Percentiles rank a stretch among this genome's conserved stretches.
These are phyloP conservation scores for Syzygium grande DNA, from an alignment of 345 rosid species.

Conservation along the genomic window DNA sequence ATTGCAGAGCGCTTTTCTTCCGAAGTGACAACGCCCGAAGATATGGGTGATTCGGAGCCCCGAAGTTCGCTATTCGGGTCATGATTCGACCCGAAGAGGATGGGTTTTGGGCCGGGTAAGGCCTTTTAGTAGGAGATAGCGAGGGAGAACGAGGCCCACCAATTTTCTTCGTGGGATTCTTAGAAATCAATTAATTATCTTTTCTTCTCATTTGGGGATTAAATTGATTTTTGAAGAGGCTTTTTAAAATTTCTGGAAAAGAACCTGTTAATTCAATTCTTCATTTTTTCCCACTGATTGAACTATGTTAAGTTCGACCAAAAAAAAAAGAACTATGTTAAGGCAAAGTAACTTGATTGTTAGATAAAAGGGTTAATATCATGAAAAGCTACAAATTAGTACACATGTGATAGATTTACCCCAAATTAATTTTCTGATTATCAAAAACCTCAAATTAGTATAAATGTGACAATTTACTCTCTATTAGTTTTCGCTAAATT, in stretches of 20 bases:
- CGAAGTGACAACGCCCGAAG: background rate
- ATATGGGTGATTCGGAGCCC: background rate
- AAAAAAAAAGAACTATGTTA: no score
- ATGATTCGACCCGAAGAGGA: background rate
- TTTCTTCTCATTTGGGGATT: background rate
- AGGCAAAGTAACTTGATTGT: background rate
- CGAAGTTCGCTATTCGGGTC: background rate
- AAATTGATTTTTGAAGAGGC: background rate
- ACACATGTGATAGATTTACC: no score
- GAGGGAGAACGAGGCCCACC: background rate
- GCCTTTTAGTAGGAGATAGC: background rate
- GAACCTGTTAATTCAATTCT: background rate
- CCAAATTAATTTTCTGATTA: no score
- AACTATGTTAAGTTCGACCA: background rate
- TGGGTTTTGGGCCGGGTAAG: background rate
- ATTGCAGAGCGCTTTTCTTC: slow-evolving; percentile 4
- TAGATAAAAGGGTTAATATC: no score
- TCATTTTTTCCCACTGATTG: no score
- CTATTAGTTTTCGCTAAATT: no score
- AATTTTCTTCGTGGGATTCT: background rate
- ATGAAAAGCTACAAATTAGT: no score
- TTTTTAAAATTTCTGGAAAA: no score
- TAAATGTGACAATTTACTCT: no score
- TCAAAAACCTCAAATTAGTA: no score
- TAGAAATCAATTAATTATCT: background rate